Evolutionary conservation across 495 filamentous ascomycete genomes (phyloP).

Genomic region (Penicillium alfredii): DNA sequence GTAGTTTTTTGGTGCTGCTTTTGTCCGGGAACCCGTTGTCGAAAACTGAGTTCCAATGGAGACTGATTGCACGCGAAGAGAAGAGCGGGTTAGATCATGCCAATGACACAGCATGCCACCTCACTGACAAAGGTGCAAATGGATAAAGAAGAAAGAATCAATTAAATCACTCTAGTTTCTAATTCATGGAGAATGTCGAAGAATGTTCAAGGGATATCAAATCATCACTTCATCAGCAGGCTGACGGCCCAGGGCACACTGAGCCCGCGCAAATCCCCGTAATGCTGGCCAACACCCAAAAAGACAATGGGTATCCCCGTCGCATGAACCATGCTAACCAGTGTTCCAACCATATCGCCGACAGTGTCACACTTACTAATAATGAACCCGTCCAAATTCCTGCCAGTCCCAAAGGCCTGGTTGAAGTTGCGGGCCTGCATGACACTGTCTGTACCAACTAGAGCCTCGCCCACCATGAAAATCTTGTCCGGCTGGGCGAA

Average conservation of each 20-base stretch:
- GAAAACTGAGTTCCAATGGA: too few species aligned
- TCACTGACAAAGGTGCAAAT: too few species aligned
- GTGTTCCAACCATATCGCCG: slow-evolving; percentile 94
- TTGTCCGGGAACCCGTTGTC: too few species aligned
- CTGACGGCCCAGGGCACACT: slow-evolving; percentile 89
- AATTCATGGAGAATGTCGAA: too few species aligned
- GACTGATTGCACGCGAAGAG: too few species aligned
- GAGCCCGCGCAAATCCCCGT: slow-evolving; percentile 87
- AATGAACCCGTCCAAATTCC: slow-evolving; percentile 88
- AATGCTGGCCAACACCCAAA: slow-evolving; percentile 92
- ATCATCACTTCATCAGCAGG: slow-evolving; percentile 67
- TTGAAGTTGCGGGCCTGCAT: slow-evolving; percentile 96
- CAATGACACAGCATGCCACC: too few species aligned
- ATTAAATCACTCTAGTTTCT: too few species aligned
- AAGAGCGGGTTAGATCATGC: too few species aligned
- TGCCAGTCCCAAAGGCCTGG: slow-evolving; percentile 73
- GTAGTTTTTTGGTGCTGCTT: too few species aligned
- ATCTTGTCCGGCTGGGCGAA: slow-evolving; percentile 96
- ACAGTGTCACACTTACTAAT: slow-evolving; percentile 98
- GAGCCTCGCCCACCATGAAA: slow-evolving; percentile 96
- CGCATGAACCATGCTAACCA: slow-evolving; percentile 96
- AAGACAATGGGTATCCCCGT: slow-evolving; percentile 94
- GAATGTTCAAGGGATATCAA: too few species aligned
- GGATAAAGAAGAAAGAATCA: too few species aligned
- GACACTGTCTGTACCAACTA: slow-evolving; percentile 91